These are phyloP conservation scores for Apiosordaria backusii DNA, from an alignment of 495 filamentous ascomycete species.

Conservation along the genomic window DNA sequence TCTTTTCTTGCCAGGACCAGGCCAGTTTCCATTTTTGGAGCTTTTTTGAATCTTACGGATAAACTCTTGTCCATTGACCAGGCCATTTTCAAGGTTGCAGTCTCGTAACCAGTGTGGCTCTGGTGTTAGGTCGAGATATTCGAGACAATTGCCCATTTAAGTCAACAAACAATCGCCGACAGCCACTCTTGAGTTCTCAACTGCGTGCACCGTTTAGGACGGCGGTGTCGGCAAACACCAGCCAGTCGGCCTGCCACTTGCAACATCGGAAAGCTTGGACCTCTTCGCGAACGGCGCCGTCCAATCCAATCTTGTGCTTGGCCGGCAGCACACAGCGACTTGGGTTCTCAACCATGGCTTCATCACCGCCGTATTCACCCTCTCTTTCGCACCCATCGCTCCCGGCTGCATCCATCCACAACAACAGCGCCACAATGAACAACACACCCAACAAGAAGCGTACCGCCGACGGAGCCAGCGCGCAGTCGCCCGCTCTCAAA, in stretches of 20 bases:
- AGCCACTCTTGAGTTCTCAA: too few relatives aligned
- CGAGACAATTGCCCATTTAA: too few relatives aligned
- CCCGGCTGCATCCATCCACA: slow-evolving; percentile 24
- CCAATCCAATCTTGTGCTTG: slow-evolving; percentile 3
- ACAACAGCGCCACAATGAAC: slow-evolving; percentile 11
- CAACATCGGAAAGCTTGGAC: slow-evolving; percentile 12
- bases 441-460: slow-evolving; percentile 53
- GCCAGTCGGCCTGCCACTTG: background rate
- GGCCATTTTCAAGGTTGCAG: too few relatives aligned
- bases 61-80: too few relatives aligned
- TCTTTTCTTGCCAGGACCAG: too few relatives aligned
- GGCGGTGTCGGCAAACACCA: too few relatives aligned
- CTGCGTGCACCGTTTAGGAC: too few relatives aligned
- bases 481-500: slow-evolving; percentile 46
- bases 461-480: slow-evolving; percentile 43
- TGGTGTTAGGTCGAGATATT: too few relatives aligned
- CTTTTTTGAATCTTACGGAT: background rate
- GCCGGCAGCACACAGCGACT: too few relatives aligned
- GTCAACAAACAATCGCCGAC: too few relatives aligned
- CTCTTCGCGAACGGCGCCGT: background rate
- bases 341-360: slow-evolving; percentile 55
- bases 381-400: slow-evolving; percentile 47
- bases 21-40: background rate
- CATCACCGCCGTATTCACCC: slow-evolving; percentile 51
- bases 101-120: too few relatives aligned